Conservation (phyloP, 164 flowering plant species). For the Buxus sempervirens region DNA sequence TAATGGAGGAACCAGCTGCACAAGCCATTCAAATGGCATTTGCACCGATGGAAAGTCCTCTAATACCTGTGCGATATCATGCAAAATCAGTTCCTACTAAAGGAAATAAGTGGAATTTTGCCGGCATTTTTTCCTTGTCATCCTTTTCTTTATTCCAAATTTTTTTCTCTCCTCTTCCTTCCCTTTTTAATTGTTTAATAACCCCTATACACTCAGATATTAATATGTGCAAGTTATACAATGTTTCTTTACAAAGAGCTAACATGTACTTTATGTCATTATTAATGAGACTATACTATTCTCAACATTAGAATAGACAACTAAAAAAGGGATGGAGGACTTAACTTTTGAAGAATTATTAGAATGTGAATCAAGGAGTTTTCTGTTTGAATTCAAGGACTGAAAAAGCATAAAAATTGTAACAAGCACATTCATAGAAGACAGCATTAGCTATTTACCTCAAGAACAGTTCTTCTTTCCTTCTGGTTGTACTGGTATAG, state of each 20-base stretch:
- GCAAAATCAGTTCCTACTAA: conserved; percentile 2
- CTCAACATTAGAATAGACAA: too few relatives aligned
- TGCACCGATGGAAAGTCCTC: conserved; percentile 95
- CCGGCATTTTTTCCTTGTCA: neutral
- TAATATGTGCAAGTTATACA: too few relatives aligned
- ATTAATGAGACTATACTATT: too few relatives aligned
- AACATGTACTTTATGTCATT: too few relatives aligned
- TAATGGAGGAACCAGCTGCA: conserved; percentile 87
- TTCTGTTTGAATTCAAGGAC: neutral
- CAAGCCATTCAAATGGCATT: conserved; percentile 97
- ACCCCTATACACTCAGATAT: too few relatives aligned
- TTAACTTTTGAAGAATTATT: neutral
- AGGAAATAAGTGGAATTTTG: neutral
- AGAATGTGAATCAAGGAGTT: neutral
- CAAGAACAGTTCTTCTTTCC: conserved; percentile 88
- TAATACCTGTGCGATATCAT: conserved; percentile 47
- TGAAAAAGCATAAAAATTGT: neutral
- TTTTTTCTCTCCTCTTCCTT: too few relatives aligned
- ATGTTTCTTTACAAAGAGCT: too few relatives aligned
- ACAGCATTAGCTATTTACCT: conserved; percentile 39
- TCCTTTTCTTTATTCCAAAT: too few relatives aligned
- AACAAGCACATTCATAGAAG: neutral
- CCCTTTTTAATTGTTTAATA: too few relatives aligned
- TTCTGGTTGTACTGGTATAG: conserved; percentile 90
- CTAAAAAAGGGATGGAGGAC: too few relatives aligned